Evolutionary conservation across 176 grass and related monocot genomes (phyloP), one percentile per base, ranked within the genome.

Genomic region (Coix lacrymajobi): DNA sequence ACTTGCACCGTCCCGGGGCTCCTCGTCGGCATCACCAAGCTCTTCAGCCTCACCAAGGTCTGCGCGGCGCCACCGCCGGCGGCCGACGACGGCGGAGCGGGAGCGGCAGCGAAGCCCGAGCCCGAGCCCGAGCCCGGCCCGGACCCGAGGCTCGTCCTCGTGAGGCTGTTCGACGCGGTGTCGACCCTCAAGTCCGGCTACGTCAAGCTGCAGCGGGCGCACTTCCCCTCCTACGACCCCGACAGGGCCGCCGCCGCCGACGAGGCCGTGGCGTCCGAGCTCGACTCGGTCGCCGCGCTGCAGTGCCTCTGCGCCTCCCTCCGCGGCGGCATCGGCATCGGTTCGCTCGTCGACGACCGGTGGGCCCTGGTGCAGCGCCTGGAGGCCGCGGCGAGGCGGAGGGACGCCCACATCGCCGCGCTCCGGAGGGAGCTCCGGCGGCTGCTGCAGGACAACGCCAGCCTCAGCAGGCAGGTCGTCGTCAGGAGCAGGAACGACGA

Each of bases 1-100:
- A 65, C 40, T 17, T 83, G 81, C 58, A 51, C 9, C 4, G 81
- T 75, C 17, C 70, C 81, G 19, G 81, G 22, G 0, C 70, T 83
- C 57, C 60, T 65, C 0, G 14, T 64, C 16, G 57, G 69, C 22
- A 29, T 83, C 40, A 64, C 81, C 29, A 74, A 74, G 57, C 69
- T 83, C 69, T 83, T 70, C 56, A 83, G 24, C 30, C 70, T 75
- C 81, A 83, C 30, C n/a, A 83, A 75, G 31, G 41, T 75, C 17
- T 83, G 69, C 41, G 58, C 70, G 2, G 69, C 69, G 14, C 81
- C 81, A 13, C 2, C 19, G 17, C 30, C 33, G 72, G 46, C 22
- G 56, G 1, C n/a, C 1, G 25, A 7, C 12, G 26, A 30, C 28
- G 12, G 11, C n/a, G n/a, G n/a, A n/a, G n/a, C n/a, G n/a, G n/a